Conservation (phyloP, 805 yeast species). For the Henningerozyma blattae region DNA sequence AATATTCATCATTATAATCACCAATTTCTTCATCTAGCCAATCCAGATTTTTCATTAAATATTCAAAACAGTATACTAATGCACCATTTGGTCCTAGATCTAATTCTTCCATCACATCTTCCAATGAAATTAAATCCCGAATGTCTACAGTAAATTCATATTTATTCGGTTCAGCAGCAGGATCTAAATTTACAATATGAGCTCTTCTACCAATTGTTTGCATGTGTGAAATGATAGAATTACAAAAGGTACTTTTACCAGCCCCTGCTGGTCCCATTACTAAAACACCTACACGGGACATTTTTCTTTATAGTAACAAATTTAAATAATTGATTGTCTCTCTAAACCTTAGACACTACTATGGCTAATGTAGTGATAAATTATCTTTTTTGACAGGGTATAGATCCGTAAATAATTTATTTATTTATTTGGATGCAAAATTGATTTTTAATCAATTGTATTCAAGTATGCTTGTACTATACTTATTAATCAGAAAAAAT, state of each 20-base stretch:
- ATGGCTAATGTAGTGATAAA: no score
- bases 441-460: no score
- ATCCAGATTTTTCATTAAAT: conserved; percentile 76
- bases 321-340: no score
- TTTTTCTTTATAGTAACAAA: no score
- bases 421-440: no score
- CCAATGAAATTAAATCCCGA: conserved; percentile 76
- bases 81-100: conserved; percentile 95
- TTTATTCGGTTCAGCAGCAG: conserved; percentile 91
- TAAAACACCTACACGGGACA: conserved; percentile 92
- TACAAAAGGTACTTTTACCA: conserved; percentile 90
- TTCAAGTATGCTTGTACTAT: no score
- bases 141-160: conserved; percentile 89
- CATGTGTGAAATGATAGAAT: conserved; percentile 75
- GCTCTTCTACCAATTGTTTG: conserved; percentile 86
- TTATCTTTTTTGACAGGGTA: no score
- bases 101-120: conserved; percentile 93
- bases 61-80: conserved; percentile 84
- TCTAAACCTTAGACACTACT: no score
- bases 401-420: no score
- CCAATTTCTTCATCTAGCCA: conserved; percentile 98
- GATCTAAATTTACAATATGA: conserved; percentile 89
- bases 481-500: no score
- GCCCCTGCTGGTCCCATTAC: conserved; percentile 98
- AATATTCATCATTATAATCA: conserved; percentile 85